Conservation (phyloP, 2,329 filamentous ascomycete species). For the Aspergillus terreus region DNA sequence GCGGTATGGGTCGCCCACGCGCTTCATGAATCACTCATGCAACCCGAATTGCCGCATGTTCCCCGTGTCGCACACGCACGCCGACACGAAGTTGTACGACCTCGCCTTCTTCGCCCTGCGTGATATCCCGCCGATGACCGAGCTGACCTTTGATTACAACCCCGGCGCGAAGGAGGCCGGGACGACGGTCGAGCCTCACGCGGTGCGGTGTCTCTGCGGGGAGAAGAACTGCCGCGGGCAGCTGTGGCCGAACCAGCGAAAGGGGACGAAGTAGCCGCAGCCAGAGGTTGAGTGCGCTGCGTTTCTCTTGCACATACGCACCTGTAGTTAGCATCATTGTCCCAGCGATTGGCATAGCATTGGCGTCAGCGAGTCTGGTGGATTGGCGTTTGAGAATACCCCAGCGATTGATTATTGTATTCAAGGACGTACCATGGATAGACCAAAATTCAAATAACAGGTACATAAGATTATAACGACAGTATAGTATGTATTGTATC, state of each 20-base stretch:
- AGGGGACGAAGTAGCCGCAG: slow-evolving; percentile 20
- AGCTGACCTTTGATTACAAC: slow-evolving; percentile 49
- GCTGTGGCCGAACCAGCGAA: slow-evolving; percentile 40
- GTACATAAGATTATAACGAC: too few relatives aligned
- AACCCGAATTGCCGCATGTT: slow-evolving; percentile 46
- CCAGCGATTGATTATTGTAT: too few relatives aligned
- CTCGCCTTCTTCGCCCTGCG: slow-evolving; percentile 46
- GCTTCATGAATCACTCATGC: slow-evolving; percentile 49
- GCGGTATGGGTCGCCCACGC: slow-evolving; percentile 39
- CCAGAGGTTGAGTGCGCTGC: too few relatives aligned
- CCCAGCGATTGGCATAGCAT: background rate
- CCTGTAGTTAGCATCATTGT: background rate
- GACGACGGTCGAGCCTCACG: slow-evolving; percentile 28
- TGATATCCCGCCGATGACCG: slow-evolving; percentile 39
- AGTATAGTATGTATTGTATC: too few relatives aligned
- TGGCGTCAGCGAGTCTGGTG: too few relatives aligned
- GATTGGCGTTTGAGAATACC: too few relatives aligned
- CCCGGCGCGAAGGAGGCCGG: slow-evolving; percentile 25
- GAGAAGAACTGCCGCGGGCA: slow-evolving; percentile 42
- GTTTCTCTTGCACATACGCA: too few relatives aligned
- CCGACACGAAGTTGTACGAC: slow-evolving; percentile 41
- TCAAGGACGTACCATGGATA: too few relatives aligned
- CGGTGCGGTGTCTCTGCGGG: slow-evolving; percentile 43
- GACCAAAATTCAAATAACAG: too few relatives aligned
- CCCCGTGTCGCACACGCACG: slow-evolving; percentile 39